phyloP scores from a whole-genome alignment of 306 rosid species.

The Boehmeria nivea region DNA sequence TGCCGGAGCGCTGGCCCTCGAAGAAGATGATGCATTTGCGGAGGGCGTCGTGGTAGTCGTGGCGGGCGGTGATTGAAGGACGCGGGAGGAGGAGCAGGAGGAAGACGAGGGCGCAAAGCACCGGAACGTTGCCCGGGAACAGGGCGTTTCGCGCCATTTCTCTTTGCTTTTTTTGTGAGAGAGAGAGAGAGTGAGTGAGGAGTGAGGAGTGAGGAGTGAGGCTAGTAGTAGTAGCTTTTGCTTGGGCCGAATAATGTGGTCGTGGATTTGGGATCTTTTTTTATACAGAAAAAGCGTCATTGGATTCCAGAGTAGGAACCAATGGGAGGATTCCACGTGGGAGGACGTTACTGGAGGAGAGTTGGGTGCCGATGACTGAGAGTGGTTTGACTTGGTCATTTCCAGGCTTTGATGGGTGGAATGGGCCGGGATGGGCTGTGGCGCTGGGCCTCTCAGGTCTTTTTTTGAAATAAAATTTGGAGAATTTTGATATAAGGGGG shows the following conservation, averaged over 20 bases:
- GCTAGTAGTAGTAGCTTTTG: no score
- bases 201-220: conserved; percentile 13
- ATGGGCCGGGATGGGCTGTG: conserved; percentile 12
- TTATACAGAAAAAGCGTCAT: conserved; percentile 57
- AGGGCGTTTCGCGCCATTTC: conserved; percentile 39
- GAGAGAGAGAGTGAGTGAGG: conserved; percentile 12
- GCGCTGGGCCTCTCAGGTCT: not conserved
- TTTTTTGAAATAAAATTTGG: not conserved
- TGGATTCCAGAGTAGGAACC: conserved; percentile 60
- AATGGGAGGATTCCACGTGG: conserved; percentile 43
- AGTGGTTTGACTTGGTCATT: conserved; percentile 38
- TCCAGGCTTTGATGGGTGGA: conserved; percentile 26
- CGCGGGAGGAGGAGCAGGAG: conserved; percentile 36
- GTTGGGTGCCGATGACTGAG: not conserved
- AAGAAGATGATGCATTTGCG: conserved; percentile 87
- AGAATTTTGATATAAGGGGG: not conserved
- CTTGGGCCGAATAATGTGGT: not conserved
- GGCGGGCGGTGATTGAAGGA: conserved; percentile 30
- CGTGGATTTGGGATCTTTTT: conserved; percentile 25
- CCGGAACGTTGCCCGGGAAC: conserved; percentile 13
- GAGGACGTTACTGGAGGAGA: conserved; percentile 3
- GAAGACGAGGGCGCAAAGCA: conserved; percentile 31
- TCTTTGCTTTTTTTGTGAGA: not conserved
- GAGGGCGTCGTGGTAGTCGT: conserved; percentile 79
- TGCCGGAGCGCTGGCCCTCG: conserved; percentile 99